Evolutionary conservation across 768 basidiomycete genomes (phyloP).

Genomic region (Leucosporidium yakuticum): DNA sequence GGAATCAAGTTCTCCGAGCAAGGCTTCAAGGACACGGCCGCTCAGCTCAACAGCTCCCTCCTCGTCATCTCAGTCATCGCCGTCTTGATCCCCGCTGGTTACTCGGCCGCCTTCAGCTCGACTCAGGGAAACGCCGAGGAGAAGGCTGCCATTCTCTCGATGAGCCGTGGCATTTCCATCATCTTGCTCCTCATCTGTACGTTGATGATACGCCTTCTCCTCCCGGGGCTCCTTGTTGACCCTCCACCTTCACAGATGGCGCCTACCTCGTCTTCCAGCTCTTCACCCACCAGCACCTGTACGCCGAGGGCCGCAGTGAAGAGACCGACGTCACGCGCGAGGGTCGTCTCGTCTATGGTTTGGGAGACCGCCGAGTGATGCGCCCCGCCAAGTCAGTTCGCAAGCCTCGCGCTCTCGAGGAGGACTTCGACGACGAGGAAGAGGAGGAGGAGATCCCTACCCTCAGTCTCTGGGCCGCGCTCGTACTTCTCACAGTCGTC

Average conservation of each 20-base stretch:
- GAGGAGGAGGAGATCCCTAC: constrained; percentile 33
- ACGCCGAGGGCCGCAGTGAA: constrained; percentile 12
- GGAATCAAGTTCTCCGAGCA: constrained; percentile 27
- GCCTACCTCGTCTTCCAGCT: constrained; percentile 40
- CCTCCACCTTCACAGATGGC: background rate
- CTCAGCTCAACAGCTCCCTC: constrained; percentile 38
- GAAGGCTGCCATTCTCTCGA: constrained; percentile 31
- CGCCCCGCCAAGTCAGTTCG: constrained; percentile 8
- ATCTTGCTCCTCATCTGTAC: constrained; percentile 63
- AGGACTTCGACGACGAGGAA: constrained; percentile 26
- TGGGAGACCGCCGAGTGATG: constrained; percentile 18
- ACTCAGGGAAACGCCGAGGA: constrained; percentile 8
- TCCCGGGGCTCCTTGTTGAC: background rate
- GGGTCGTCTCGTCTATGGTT: constrained; percentile 11
- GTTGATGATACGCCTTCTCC: background rate
- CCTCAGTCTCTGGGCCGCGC: constrained; percentile 28
- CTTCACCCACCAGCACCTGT: constrained; percentile 28
- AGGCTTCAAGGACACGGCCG: constrained; percentile 24
- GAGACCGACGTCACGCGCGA: constrained; percentile 8
- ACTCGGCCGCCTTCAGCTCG: constrained; percentile 47
- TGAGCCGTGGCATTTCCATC: constrained; percentile 49
- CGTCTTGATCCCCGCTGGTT: constrained; percentile 53
- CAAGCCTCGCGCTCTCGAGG: constrained; percentile 19
- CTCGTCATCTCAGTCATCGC: constrained; percentile 34
- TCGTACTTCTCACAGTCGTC: constrained; percentile 29